Base-by-base conservation (phyloP, 1,139 yeast species). In the Wickerhamiella infanticola region DNA sequence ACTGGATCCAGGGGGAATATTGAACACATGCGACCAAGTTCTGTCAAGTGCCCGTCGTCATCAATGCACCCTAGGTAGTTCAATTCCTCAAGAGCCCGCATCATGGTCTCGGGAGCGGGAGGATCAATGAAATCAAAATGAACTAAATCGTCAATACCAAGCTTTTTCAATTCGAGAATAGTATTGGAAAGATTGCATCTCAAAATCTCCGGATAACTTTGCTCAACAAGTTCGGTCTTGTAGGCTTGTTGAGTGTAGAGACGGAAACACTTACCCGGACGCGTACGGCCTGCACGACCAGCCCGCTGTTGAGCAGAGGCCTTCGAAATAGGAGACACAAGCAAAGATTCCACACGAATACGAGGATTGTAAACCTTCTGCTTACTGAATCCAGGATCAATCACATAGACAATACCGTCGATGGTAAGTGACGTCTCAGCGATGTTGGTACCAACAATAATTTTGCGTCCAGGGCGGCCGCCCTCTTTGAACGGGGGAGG, bases 41-140 rank as follows among this genome's bases (percentile, higher is more conserved):
- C 73, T 0, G 98, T 90, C 55, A 90, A 68, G 49, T 81, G 81
- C 49, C 98, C 98, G 44, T 85, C 93, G 60, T 90, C 96, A 53
- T 86, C 85, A 48, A 90, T 72, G 67, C 97, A 90, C 27, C 80
- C 79, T 51, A 90, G 70, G 61, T 85, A 90, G 60, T 90, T 88
- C 59, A 90, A 73, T 63, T 90, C 98, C 64, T 90, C 98, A 55
- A 90, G 69, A 0, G 98, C 97, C 62, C 97, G 75, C 97, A 90
- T 88, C 98, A 90, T 90, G 6, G 98, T 90, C 64, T 90, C 98
- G 4, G 97, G 97, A 1, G 98, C 97, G n/a, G 98, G 98, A 6
- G 98, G 97, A 60, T 90, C 98, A 95, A 90, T 90, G 59, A 90
- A 90, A 63, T 90, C 98, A 61, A 90, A 90, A 64, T 90, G 97